Percentiles rank a stretch among this genome's conserved stretches.
phyloP scores from a whole-genome alignment of 176 grass and related monocot species.

The Musa troglodytarum region DNA sequence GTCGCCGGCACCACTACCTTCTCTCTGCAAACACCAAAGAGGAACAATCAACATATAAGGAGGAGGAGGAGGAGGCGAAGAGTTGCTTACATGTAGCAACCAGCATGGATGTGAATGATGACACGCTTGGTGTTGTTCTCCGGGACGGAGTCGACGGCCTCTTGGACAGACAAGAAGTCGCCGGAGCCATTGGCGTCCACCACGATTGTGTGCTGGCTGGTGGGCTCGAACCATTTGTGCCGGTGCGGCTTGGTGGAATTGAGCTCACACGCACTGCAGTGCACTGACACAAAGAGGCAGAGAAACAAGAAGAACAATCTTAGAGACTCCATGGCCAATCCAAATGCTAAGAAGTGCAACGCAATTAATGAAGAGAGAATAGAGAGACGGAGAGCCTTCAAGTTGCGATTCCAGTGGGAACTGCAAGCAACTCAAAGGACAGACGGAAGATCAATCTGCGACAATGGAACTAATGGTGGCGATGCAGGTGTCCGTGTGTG shows the following conservation, averaged over 20 bases:
- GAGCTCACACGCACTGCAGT: conserved; percentile 22
- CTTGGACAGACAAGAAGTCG: conserved; percentile 77
- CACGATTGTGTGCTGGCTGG: conserved; percentile 35
- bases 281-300: conserved; percentile 7
- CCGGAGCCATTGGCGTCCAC: conserved; percentile 80
- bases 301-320: conserved; percentile 8
- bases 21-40: conserved; percentile 41
- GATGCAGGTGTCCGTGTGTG: too few species aligned
- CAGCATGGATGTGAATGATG: conserved; percentile 73
- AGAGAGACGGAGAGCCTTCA: too few species aligned
- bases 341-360: background rate
- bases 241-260: conserved; percentile 20
- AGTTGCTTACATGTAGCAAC: conserved; percentile 53
- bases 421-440: too few species aligned
- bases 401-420: too few species aligned
- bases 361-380: background rate
- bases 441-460: too few species aligned
- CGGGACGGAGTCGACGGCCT: conserved; percentile 69
- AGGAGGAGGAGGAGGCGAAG: background rate
- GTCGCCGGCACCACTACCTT: conserved; percentile 75
- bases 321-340: background rate
- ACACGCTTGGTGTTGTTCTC: conserved; percentile 56
- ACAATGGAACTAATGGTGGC: too few species aligned
- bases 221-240: conserved; percentile 39
- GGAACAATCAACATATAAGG: background rate